A percentile compares a stretch with the other conserved stretches of the same genome.
phyloP scores from a whole-genome alignment of 192 early-diverging fungal genomes.

The Coemansia sp. region DNA sequence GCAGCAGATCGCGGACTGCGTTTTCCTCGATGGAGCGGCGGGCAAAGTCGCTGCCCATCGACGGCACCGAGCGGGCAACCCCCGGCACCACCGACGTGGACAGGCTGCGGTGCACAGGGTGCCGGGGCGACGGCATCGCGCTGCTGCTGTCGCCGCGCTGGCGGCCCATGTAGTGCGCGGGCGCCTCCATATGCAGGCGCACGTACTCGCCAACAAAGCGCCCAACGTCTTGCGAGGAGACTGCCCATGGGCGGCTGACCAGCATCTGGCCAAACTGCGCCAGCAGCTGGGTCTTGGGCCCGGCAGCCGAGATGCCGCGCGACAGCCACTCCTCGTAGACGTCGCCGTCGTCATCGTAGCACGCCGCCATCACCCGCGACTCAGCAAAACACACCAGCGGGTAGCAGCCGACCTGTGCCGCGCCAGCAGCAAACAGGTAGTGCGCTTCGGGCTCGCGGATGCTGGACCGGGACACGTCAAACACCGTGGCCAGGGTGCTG shows the following conservation, averaged over 20 bases:
- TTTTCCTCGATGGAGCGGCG: conserved; percentile 32
- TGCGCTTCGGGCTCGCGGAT: conserved; percentile 36
- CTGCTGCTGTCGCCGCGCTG: conserved; percentile 25
- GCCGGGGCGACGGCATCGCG: conserved; percentile 1
- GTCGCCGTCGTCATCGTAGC: conserved; percentile 28
- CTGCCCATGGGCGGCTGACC: conserved; percentile 18
- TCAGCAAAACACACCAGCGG: conserved; percentile 45
- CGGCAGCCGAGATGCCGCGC: conserved; percentile 24
- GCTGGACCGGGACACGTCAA: conserved; percentile 25
- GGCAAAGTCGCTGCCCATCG: conserved; percentile 12
- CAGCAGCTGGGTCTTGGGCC: conserved; percentile 28
- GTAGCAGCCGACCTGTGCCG: conserved; percentile 39
- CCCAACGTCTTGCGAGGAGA: conserved; percentile 26
- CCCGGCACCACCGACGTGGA: conserved; percentile 25
- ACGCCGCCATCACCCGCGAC: conserved; percentile 20
- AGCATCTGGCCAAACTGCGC: conserved; percentile 32
- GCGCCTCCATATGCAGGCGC: conserved; percentile 11
- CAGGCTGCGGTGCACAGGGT: conserved; percentile 23
- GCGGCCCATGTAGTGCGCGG: conserved; percentile 9
- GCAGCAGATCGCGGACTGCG: conserved; percentile 42
- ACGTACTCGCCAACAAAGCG: conserved; percentile 35
- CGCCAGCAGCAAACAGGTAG: conserved; percentile 41
- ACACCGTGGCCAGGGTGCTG: conserved; percentile 18
- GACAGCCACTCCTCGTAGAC: conserved; percentile 32
- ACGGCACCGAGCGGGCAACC: conserved; percentile 3